Conservation (phyloP, 2,329 filamentous ascomycete species). For the Coniella vitis region DNA sequence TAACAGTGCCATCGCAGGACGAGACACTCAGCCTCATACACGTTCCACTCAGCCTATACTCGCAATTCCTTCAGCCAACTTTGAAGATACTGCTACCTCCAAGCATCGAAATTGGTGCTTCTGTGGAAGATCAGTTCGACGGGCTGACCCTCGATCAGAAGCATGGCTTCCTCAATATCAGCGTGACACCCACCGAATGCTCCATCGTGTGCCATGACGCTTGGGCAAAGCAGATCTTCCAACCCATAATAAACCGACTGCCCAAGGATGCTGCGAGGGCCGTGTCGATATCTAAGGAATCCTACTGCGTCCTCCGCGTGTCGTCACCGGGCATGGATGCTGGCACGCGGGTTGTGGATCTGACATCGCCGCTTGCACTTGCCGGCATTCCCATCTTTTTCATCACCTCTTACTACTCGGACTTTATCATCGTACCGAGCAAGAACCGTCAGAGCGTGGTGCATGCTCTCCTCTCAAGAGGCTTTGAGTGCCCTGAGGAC, state of each 20-base stretch:
- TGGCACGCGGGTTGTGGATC: slow-evolving; percentile 81
- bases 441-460: slow-evolving; percentile 70
- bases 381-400: slow-evolving; percentile 97
- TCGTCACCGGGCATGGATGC: slow-evolving; percentile 86
- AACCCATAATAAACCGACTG: slow-evolving; percentile 60
- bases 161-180: slow-evolving; percentile 88
- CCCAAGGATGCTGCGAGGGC: slow-evolving; percentile 43
- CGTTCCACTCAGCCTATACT: slow-evolving; percentile 73
- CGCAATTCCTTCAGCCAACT: slow-evolving; percentile 76
- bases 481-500: slow-evolving; percentile 73
- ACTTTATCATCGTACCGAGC: slow-evolving; percentile 86
- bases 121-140: slow-evolving; percentile 32
- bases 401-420: slow-evolving; percentile 95
- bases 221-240: slow-evolving; percentile 69
- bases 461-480: slow-evolving; percentile 66
- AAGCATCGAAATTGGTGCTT: slow-evolving; percentile 34
- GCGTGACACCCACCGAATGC: slow-evolving; percentile 85
- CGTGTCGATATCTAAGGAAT: slow-evolving; percentile 72
- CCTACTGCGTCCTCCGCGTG: slow-evolving; percentile 84
- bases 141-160: slow-evolving; percentile 45
- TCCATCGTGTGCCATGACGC: slow-evolving; percentile 80
- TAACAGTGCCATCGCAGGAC: slow-evolving; percentile 53
- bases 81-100: slow-evolving; percentile 75
- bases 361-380: slow-evolving; percentile 84
- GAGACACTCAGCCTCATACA: slow-evolving; percentile 84